Base-by-base conservation (phyloP, 2,329 filamentous ascomycete genomes). In the Curvularia eragrostidis region DNA sequence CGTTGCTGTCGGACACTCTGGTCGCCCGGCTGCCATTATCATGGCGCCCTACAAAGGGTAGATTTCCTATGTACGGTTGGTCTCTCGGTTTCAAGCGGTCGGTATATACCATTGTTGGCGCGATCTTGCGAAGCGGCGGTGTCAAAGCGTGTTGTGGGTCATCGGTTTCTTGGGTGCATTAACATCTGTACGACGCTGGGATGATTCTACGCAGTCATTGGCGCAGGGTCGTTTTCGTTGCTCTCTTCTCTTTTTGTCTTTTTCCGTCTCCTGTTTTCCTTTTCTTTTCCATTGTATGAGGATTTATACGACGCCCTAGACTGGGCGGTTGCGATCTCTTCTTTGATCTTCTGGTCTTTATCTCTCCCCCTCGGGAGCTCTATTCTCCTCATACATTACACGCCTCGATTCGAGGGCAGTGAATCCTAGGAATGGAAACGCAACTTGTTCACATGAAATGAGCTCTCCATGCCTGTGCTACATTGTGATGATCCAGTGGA, bases 51-150 rank as follows among this genome's bases (percentile, higher is more conserved):
- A 70, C 66, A 70, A 70, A 64, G 70, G 74, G 73, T 75, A 76
- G 75, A 76, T 77, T 77, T 75, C 72, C 66, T 77, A 74, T 76
- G 74, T 76, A 70, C 64, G 69, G 65, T 67, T 66, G 67, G 72
- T 67, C 47, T 70, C 57, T 66, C 59, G 65, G 66, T 67, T 70
- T 68, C 61, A 67, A 61, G 68, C 67, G 72, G 74, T 70, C 71
- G 73, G 73, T 76, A 73, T 76, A 77, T 77, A 77, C 75, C 75
- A 77, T 68, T 69, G 63, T 60, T 60, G 64, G 74, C 72, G 72
- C 70, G 70, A 69, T 66, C 63, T 69, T 74, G 72, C 70, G 73
- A 74, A 76, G 73, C 73, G 72, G 41, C 62, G 73, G 73, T 76
- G 75, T 75, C 71, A 64, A 64, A 66, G 65, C 62, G 65, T 66